These are phyloP conservation scores for Ophiostoma novo-ulmi DNA, from an alignment of 2,329 filamentous ascomycete species.

Conservation along the genomic window DNA sequence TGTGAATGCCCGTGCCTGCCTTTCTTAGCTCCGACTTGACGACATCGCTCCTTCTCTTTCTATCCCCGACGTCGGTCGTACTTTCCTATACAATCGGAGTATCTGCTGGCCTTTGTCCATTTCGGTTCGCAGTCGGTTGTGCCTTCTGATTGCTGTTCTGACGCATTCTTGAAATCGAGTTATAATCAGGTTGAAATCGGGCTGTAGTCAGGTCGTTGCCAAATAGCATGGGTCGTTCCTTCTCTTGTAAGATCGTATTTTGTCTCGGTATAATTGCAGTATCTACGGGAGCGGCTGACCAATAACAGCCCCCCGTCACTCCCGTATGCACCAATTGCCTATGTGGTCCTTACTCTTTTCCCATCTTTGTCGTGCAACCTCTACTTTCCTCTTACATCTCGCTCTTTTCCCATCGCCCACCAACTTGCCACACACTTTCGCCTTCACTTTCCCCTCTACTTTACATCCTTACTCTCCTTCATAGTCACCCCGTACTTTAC, in stretches of 20 bases:
- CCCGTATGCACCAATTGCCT: slow-evolving; percentile 1
- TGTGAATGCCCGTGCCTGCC: not conserved
- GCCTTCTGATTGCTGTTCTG: not conserved
- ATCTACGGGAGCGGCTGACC: slow-evolving; percentile 6
- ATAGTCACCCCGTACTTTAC: not conserved
- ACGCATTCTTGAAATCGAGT: not conserved
- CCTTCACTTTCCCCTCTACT: not conserved
- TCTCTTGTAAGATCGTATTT: slow-evolving; percentile 6
- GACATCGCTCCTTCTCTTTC: not conserved
- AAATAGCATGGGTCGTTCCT: not conserved
- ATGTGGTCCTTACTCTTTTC: slow-evolving; percentile 2
- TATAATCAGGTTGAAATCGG: not conserved
- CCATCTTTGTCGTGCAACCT: slow-evolving; percentile 12
- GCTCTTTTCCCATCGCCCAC: not conserved
- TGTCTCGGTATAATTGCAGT: slow-evolving; percentile 12
- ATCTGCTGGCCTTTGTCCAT: not conserved
- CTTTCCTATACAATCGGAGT: not conserved
- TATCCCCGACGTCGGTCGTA: not conserved
- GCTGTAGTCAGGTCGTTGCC: not conserved
- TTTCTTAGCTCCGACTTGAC: not conserved
- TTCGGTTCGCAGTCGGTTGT: not conserved
- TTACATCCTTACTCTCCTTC: not conserved
- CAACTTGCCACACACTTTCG: not conserved
- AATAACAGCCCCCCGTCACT: not conserved
- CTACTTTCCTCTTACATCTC: slow-evolving; percentile 10